Percentiles rank a stretch among this genome's conserved stretches.
These are phyloP conservation scores for Naganishia liquefaciens DNA, from an alignment of 1,284 basidiomycete genomes.

Conservation along the genomic window DNA sequence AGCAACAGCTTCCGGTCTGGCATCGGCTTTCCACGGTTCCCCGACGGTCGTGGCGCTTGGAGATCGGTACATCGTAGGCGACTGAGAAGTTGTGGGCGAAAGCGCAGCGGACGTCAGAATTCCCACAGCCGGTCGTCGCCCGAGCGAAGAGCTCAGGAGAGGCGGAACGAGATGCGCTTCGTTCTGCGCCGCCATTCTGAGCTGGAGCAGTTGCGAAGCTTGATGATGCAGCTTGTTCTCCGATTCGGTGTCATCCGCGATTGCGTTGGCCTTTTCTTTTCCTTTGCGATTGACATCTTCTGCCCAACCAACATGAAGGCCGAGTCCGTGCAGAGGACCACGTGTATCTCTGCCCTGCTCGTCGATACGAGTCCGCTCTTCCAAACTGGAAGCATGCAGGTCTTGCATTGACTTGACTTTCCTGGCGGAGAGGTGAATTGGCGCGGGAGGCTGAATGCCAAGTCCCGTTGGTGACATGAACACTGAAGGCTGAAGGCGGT, in stretches of 20 bases:
- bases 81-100: conserved; percentile 5
- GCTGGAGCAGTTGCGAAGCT: conserved; percentile 21
- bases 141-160: conserved; percentile 1
- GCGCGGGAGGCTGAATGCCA: conserved; percentile 8
- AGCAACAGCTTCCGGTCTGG: not conserved
- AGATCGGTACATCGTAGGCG: not conserved
- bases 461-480: conserved; percentile 7
- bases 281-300: conserved; percentile 18
- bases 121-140: conserved; percentile 26
- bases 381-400: not conserved
- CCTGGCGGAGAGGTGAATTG: conserved; percentile 4
- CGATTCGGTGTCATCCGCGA: conserved; percentile 17
- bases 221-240: conserved; percentile 11
- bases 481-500: not conserved
- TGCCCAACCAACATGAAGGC: conserved; percentile 25
- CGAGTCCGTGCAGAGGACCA: conserved; percentile 30
- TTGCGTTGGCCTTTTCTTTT: conserved; percentile 22
- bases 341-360: conserved; percentile 21
- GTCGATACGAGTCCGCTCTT: not conserved
- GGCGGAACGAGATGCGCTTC: not conserved
- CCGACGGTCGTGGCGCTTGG: conserved; percentile 1
- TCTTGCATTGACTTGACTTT: conserved; percentile 13
- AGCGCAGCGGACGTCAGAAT: conserved; percentile 11
- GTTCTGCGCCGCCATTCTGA: not conserved
- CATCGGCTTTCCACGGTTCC: not conserved